These are phyloP conservation scores for Silybum marianum DNA, from an alignment of 129 eudicot genomes.

Conservation along the genomic window DNA sequence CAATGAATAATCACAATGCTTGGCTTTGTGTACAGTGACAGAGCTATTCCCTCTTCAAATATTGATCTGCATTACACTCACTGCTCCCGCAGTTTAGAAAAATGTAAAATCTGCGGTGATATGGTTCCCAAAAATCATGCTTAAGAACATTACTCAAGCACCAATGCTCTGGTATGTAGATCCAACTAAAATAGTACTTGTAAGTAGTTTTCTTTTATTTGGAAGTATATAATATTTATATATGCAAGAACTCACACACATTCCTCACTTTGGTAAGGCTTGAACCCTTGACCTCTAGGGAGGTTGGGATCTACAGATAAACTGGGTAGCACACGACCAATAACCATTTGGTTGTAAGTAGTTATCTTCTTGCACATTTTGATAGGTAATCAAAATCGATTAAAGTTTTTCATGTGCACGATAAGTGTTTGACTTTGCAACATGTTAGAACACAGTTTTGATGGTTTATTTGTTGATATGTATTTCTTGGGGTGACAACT, in stretches of 20 bases:
- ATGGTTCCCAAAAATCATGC: slow-evolving; percentile 70
- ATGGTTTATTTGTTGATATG: neutral
- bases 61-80: slow-evolving; percentile 77
- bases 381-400: neutral
- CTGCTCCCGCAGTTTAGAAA: slow-evolving; percentile 76
- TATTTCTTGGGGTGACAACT: neutral
- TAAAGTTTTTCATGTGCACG: neutral
- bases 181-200: neutral
- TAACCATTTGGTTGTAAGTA: neutral
- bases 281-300: neutral
- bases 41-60: slow-evolving; percentile 72
- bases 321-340: neutral
- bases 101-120: slow-evolving; percentile 76
- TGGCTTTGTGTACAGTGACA: slow-evolving; percentile 50
- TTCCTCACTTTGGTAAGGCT: neutral
- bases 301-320: neutral
- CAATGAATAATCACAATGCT: neutral
- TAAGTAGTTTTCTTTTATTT: neutral
- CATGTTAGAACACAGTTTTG: neutral
- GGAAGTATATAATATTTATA: neutral
- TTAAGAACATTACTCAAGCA: slow-evolving; percentile 69
- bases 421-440: neutral
- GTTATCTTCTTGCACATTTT: neutral
- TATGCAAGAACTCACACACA: neutral
- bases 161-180: slow-evolving; percentile 75